Evolutionary conservation across 139 green algal genomes (phyloP), one percentile per base, ranked within the genome.

Genomic region (Astrephomene gubernaculifera): DNA sequence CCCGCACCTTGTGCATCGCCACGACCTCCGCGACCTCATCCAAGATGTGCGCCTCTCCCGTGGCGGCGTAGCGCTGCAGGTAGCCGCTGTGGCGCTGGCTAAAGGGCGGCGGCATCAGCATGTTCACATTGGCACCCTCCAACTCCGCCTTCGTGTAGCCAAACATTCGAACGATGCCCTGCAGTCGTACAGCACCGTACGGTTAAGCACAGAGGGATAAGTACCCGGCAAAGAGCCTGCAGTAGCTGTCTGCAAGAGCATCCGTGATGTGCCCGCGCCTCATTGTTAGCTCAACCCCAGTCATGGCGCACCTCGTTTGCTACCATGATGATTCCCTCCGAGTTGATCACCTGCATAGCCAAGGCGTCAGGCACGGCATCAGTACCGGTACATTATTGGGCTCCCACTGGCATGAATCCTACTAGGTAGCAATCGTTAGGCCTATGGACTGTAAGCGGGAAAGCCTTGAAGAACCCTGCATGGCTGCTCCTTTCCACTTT

Each of bases 81-180:
- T 86, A 90, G 39, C 29, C 24, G 9, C 24, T 57, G 49, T 90
- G 87, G 53, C 74, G 87, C 49, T 75, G 36, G 14, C 64, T 53
- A 43, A 90, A 90, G 38, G 87, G 88, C 49, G 79, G 82, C 22
- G 87, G 82, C 82, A 88, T 87, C 36, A 87, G 79, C 79, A 87
- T 72, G 1, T 14, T 49, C 44, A 90, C 71, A 39, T 90, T 90
- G 39, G 61, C 39, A 17, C 63, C 61, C 79, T 90, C 80, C 44
- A 90, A 38, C 78, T 89, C 85, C 21, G 39, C 35, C 39, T 89
- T 89, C 78, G 68, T 7, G 61, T 86, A 86, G 31, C 85, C 85
- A 79, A 89, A 89, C 75, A 81, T 54, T 3, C 24, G 33, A 4
- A 75, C 71, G 25, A 82, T 60, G 44, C 67, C 76, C 84, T 86